Evolutionary conservation across 129 eudicot genomes (phyloP).

Genomic region (Chrysanthemum lavandulifolium): DNA sequence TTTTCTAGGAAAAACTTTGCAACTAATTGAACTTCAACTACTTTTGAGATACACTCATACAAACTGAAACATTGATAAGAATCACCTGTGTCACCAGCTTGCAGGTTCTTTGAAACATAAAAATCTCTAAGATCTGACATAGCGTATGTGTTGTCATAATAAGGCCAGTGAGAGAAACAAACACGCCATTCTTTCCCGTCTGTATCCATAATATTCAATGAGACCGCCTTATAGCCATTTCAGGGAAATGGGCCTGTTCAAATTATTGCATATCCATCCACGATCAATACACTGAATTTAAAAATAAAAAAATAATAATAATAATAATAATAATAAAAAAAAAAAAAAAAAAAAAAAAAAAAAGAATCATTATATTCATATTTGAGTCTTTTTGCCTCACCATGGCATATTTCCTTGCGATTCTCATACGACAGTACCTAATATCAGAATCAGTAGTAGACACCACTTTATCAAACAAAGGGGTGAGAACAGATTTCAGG

Average conservation of each 20-base stretch:
- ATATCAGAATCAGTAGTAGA: conserved; percentile 43
- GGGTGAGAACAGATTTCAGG: conserved; percentile 29
- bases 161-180: conserved; percentile 40
- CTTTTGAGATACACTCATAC: too few relatives aligned
- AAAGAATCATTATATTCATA: neutral
- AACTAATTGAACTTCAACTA: neutral
- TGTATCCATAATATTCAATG: conserved; percentile 44
- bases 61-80: neutral
- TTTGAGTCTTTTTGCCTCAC: conserved; percentile 31
- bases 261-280: neutral
- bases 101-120: conserved; percentile 39
- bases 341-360: neutral
- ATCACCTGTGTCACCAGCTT: conserved; percentile 58
- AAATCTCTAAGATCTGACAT: conserved; percentile 52
- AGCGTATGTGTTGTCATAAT: conserved; percentile 30
- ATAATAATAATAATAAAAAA: neutral
- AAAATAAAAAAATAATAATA: too few relatives aligned
- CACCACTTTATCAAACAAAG: conserved; percentile 48
- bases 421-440: conserved; percentile 38
- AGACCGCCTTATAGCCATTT: conserved; percentile 23
- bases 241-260: conserved; percentile 49
- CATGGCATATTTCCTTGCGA: conserved; percentile 51
- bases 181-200: conserved; percentile 51
- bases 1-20: neutral
- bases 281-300: neutral